Conservation (phyloP, 164 flowering plant species). For the Amborella trichopoda region DNA sequence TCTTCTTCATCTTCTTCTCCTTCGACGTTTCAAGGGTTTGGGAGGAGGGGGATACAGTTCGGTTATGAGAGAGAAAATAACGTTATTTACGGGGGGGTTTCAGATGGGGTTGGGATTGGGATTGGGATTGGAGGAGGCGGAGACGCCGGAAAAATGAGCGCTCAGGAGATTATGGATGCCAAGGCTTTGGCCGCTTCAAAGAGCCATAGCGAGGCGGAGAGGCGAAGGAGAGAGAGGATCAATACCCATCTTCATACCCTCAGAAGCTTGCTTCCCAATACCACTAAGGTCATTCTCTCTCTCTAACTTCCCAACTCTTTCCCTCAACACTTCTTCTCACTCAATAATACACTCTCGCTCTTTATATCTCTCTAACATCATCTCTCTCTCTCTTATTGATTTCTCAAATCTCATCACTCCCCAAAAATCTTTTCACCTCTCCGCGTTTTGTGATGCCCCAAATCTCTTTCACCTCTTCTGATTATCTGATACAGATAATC, state of each 20-base stretch:
- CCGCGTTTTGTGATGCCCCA: no score
- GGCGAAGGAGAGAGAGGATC: slow-evolving; percentile 86
- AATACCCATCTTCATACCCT: slow-evolving; percentile 86
- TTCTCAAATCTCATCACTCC: no score
- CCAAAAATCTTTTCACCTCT: no score
- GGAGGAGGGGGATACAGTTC: slow-evolving; percentile 24
- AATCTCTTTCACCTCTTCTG: no score
- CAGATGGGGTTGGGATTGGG: slow-evolving; percentile 43
- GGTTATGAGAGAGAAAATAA: slow-evolving; percentile 35
- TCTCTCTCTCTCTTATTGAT: no score
- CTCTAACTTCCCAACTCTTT: no score
- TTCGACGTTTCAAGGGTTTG: neutral
- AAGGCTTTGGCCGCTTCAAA: slow-evolving; percentile 96
- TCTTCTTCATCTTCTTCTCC: slow-evolving; percentile 31
- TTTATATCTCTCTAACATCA: no score
- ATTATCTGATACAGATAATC: no score
- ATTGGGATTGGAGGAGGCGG: slow-evolving; percentile 47
- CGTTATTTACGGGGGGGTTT: slow-evolving; percentile 17
- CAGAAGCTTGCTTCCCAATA: slow-evolving; percentile 84
- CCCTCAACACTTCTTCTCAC: no score
- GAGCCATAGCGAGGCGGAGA: slow-evolving; percentile 97
- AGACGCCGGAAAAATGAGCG: slow-evolving; percentile 70
- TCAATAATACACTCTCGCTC: no score
- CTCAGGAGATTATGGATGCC: slow-evolving; percentile 98
- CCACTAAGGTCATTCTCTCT: slow-evolving; percentile 97